Evolutionary conservation across 805 yeast species (phyloP), one percentile per base, ranked within the genome.

Genomic region (Wickerhamomyces tratensis): DNA sequence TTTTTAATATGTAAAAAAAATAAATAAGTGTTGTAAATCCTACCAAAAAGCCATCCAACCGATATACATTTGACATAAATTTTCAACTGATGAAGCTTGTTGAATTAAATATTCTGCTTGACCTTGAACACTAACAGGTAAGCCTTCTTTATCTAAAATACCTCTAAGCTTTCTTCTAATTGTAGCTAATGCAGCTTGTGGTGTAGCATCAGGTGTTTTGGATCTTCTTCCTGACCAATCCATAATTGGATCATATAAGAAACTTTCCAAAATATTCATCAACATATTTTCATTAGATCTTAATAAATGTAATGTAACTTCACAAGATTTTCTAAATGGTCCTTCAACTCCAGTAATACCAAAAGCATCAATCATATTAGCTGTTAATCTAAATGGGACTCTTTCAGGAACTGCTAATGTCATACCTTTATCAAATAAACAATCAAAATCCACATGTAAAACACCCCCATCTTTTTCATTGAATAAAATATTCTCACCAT

Each of bases 361-460:
- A 54, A 85, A 69, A 0, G 96, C 97, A 59, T 88, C 96, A 4
- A 80, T 79, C 68, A 93, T 72, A 55, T 93, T 91, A 40, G 79
- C 83, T 0, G 98, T 93, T 39, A 93, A 61, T 49, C 99, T 69
- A 62, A 93, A 93, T 0, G 98, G 99, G 2, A 93, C 98, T 30
- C 86, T 68, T 56, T 93, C 99, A 0, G 99, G 99, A 6, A 84
- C 81, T 3, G 81, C 79, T 29, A 80, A 63, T 25, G 85, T 86
- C 38, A 61, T 63, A 37, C 74, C 81, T 57, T 91, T 93, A 44
- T 91, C 98, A 56, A 94, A 93, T 36, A 93, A 67, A 65, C 98
- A 91, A 57, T 94, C 98, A 61, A 93, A 93, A 62, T 94, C 99
- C 43, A 93, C 97, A 59, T 93, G 99, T 47, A 93, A 63, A 0